Evolutionary conservation across 2,329 filamentous ascomycete genomes (phyloP).

Genomic region (Anthostomella pinea): DNA sequence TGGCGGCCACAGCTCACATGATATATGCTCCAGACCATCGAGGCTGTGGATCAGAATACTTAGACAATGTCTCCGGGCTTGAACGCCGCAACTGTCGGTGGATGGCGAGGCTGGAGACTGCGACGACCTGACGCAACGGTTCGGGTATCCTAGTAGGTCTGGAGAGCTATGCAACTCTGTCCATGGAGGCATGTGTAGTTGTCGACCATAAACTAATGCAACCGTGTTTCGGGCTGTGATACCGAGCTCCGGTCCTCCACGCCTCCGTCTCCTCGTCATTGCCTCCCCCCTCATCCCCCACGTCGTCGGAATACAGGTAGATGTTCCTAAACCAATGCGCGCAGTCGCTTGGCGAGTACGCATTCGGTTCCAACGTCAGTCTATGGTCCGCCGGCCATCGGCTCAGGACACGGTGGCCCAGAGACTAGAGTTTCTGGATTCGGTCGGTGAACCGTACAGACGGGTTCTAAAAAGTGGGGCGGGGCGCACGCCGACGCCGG

Average conservation of each 20-base stretch:
- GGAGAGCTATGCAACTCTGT: conserved; percentile 28
- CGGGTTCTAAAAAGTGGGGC: conserved; percentile 1
- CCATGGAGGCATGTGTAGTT: conserved; percentile 20
- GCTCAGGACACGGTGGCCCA: too few species aligned
- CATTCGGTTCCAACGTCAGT: conserved; percentile 34
- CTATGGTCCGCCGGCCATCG: conserved; percentile 24
- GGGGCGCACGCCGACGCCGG: conserved; percentile 3
- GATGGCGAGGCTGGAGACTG: conserved; percentile 31
- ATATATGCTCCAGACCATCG: conserved; percentile 26
- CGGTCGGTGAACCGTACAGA: conserved; percentile 16
- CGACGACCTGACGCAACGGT: conserved; percentile 23
- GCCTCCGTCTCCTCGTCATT: conserved; percentile 4
- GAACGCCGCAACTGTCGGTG: conserved; percentile 34
- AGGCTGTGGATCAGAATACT: conserved; percentile 23
- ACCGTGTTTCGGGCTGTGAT: conserved; percentile 30
- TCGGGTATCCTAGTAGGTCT: conserved; percentile 8
- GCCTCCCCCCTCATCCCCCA: conserved; percentile 18
- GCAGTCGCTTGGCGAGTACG: conserved; percentile 33
- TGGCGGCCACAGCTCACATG: conserved; percentile 35
- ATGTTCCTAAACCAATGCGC: conserved; percentile 34
- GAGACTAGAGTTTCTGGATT: conserved; percentile 28
- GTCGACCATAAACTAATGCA: conserved; percentile 30
- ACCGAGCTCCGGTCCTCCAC: conserved; percentile 3
- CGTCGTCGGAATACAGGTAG: conserved; percentile 22
- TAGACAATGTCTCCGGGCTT: conserved; percentile 15